A percentile compares a stretch with the other conserved stretches of the same genome.
phyloP scores from a whole-genome alignment of 2,329 filamentous ascomycete genomes.

The Cladosporium sp. region DNA sequence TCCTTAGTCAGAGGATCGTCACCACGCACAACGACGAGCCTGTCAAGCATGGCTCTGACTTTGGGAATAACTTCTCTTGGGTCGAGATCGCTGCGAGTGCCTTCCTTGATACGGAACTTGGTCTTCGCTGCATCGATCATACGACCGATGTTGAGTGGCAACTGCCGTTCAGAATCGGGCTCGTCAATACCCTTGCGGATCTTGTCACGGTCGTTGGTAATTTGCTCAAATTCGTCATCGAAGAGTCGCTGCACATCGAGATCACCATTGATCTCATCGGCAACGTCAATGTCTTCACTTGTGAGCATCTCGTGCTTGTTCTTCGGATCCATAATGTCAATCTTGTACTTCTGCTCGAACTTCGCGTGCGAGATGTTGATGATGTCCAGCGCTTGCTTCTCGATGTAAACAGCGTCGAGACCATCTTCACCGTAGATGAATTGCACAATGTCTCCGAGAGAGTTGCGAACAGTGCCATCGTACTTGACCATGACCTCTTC shows the following conservation, averaged over 20 bases:
- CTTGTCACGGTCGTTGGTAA: constrained; percentile 68
- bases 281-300: constrained; percentile 74
- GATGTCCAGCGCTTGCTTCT: constrained; percentile 85
- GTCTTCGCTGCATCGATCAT: constrained; percentile 88
- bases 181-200: constrained; percentile 68
- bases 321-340: constrained; percentile 77
- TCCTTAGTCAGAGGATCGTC: constrained; percentile 76
- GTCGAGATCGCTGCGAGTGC: constrained; percentile 80
- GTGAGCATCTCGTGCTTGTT: constrained; percentile 51
- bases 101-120: constrained; percentile 84
- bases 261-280: constrained; percentile 80
- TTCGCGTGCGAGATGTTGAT: constrained; percentile 73
- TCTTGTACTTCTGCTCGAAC: constrained; percentile 75
- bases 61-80: constrained; percentile 81
- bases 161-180: constrained; percentile 80
- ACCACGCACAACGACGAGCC: constrained; percentile 81
- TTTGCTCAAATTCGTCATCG: constrained; percentile 80
- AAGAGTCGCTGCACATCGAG: constrained; percentile 80
- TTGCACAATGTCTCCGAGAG: constrained; percentile 90
- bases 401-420: constrained; percentile 86
- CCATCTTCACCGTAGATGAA: constrained; percentile 98
- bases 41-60: constrained; percentile 69
- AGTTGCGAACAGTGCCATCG: constrained; percentile 95
- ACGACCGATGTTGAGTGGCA: constrained; percentile 86
- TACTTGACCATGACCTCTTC: constrained; percentile 98